A percentile compares a stretch with the other conserved stretches of the same genome.
Evolutionary conservation across 2,329 filamentous ascomycete species (phyloP).

Genomic region (Colletotrichum chlorophyti): DNA sequence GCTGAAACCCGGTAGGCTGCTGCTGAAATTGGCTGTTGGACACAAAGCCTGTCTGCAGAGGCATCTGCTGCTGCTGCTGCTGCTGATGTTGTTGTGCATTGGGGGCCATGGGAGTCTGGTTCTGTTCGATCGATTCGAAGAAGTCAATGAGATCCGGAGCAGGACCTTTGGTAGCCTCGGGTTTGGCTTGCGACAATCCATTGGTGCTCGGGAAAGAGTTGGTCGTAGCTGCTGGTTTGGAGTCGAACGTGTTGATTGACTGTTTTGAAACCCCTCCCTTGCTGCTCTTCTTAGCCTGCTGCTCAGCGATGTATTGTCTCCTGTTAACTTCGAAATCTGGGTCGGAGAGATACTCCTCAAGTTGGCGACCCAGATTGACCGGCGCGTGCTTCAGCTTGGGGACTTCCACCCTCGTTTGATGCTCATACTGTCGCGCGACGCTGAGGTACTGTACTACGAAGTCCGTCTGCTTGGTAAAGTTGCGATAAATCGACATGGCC

Average conservation of each 20-base stretch:
- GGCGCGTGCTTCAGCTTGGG: slow-evolving; percentile 98
- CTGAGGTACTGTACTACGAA: slow-evolving; percentile 89
- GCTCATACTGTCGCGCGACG: slow-evolving; percentile 87
- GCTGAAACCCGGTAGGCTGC: slow-evolving; percentile 40
- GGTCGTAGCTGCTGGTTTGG: slow-evolving; percentile 46
- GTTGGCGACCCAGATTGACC: slow-evolving; percentile 84
- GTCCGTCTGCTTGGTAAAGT: slow-evolving; percentile 90
- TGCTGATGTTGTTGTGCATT: slow-evolving; percentile 41
- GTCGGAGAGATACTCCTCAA: slow-evolving; percentile 95
- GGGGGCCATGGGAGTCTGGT: slow-evolving; percentile 74
- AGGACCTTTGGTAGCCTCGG: slow-evolving; percentile 64
- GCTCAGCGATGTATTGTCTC: slow-evolving; percentile 88
- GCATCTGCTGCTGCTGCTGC: slow-evolving; percentile 41
- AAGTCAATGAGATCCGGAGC: slow-evolving; percentile 89
- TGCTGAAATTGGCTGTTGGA: slow-evolving; percentile 42
- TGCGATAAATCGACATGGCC: slow-evolving; percentile 89
- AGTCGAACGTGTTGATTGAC: slow-evolving; percentile 39
- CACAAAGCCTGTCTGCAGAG: slow-evolving; percentile 34
- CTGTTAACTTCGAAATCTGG: slow-evolving; percentile 94
- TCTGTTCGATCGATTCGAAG: slow-evolving; percentile 91
- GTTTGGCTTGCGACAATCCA: slow-evolving; percentile 44
- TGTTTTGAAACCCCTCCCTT: slow-evolving; percentile 36
- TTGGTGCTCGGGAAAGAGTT: slow-evolving; percentile 52
- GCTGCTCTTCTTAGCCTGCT: slow-evolving; percentile 71
- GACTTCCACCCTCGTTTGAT: slow-evolving; percentile 90